Base-by-base conservation (phyloP, 306 rosid genomes). In the Hippophae gyantsensis region DNA sequence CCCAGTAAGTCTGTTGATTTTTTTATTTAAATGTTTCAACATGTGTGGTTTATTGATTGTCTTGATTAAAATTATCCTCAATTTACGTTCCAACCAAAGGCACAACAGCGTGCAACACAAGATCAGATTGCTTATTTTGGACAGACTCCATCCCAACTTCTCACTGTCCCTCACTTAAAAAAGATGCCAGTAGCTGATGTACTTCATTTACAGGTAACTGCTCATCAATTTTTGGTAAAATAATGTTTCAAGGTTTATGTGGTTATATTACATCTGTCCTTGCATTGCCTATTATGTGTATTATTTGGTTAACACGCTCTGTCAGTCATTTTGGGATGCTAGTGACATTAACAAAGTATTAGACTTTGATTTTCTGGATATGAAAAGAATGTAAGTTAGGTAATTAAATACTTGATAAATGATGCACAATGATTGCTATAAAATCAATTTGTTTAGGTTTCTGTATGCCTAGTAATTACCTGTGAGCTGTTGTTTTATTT, bases 121-220 rank as follows among this genome's bases (percentile, higher is more conserved):
- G 99, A 92, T 80, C 99, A 92, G 85, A 92, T 92, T 68, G 95
- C 99, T 46, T 92, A 92, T 81, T 92, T 88, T 73, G 99, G 99
- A 60, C 96, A 92, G 76, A 92, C 96, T 14, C 99, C 99, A 10
- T 92, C 96, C 53, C 96, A 88, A 82, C 99, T 92, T 73, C 75
- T 92, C 54, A 85, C 86, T 6, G 66, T 82, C 67, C 99, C 99
- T 78, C 99, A 92, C 68, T 57, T 86, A 70, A 81, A 79, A 72
- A 88, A 70, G 81, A 80, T 69, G 80, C 86, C 95, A 13, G 63
- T 88, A 67, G 68, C 88, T 10, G 96, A 92, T 69, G 95, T 84
- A 63, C 88, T 88, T 57, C 99, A 86, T 76, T 73, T 92, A 85
- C 99, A 92, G 99, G 99, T 92, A 77, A 61, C 43, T 9, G 56